Evolutionary conservation across 2,329 filamentous ascomycete genomes (phyloP).

Genomic region (Phaeosphaeriaceae sp.): DNA sequence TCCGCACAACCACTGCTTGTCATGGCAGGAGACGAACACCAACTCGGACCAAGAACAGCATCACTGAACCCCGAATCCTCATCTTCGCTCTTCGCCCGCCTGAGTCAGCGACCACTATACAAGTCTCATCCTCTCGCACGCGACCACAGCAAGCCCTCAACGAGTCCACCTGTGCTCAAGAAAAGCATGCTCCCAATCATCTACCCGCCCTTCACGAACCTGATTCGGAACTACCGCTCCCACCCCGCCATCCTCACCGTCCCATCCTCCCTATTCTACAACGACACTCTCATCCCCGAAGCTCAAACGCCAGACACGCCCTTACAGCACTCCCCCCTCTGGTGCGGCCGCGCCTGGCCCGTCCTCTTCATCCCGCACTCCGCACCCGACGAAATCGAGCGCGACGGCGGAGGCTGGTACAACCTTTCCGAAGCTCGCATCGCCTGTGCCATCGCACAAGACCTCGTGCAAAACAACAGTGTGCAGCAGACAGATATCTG

Average conservation of each 20-base stretch:
- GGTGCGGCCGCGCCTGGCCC: slow-evolving; percentile 51
- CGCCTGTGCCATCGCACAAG: slow-evolving; percentile 38
- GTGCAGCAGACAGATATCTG: slow-evolving; percentile 48
- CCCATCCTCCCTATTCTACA: slow-evolving; percentile 53
- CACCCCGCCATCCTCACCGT: slow-evolving; percentile 54
- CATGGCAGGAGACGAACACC: slow-evolving; percentile 57
- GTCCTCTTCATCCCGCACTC: slow-evolving; percentile 52
- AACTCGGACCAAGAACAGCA: slow-evolving; percentile 52
- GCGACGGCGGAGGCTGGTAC: slow-evolving; percentile 51
- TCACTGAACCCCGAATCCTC: slow-evolving; percentile 43
- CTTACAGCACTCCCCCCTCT: slow-evolving; percentile 41
- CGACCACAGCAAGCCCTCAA: slow-evolving; percentile 30
- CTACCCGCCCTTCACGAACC: slow-evolving; percentile 53
- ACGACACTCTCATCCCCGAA: slow-evolving; percentile 54
- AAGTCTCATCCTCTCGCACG: slow-evolving; percentile 51
- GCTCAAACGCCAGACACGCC: slow-evolving; percentile 28
- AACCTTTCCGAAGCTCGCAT: slow-evolving; percentile 40
- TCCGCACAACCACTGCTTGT: slow-evolving; percentile 47
- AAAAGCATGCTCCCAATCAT: slow-evolving; percentile 49
- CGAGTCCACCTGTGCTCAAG: slow-evolving; percentile 33
- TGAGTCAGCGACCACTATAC: slow-evolving; percentile 49
- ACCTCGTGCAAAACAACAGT: slow-evolving; percentile 29
- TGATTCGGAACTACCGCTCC: slow-evolving; percentile 56
- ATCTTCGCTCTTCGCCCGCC: slow-evolving; percentile 52
- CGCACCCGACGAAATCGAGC: slow-evolving; percentile 50